Evolutionary conservation across 495 filamentous ascomycete genomes (phyloP), one percentile per base, ranked within the genome.

Genomic region (Penicillium roqueforti): DNA sequence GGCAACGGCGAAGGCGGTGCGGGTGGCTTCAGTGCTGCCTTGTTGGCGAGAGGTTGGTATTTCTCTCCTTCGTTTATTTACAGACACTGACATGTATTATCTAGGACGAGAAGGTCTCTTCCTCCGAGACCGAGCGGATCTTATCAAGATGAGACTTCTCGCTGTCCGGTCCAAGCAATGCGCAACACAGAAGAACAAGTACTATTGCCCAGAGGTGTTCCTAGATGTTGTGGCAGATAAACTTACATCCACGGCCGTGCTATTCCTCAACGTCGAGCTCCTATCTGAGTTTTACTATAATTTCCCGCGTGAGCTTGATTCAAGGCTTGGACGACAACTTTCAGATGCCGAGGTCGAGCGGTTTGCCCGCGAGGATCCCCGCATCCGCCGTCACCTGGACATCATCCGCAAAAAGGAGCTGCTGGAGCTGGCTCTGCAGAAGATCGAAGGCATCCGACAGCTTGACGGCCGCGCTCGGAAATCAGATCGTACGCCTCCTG

Each of bases 201-300:
- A 97, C 77, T 82, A 91, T 74, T 99, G 93, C 68, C 93, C 93
- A 0, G 93, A 99, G 69, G 80, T 97, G 53, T 97, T 99, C 78
- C 83, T 99, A 25, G 93, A 99, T 66, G 89, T 95, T 9, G 93
- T 97, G 10, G 91, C 93, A 26, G 88, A 95, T 62, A 96, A 97
- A 72, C 85, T 99, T 51, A 91, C 91, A 14, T 84, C 88, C 3
- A 97, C 92, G 0, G 92, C 93, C 10, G 95, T 97, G 9, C 82
- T 99, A 0, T 99, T 99, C 79, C 82, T 99, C 9, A 96, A 99
- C 60, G 95, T 97, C 32, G 93, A 99, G 74, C 80, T 99, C 23
- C 80, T 99, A 37, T 90, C 88, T 4, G 95, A 97, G 65, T 99
- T 97, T 62, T 96, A 96, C 74, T 92, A 95, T 67, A 86, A 92